Base-by-base conservation (phyloP, 2,329 filamentous ascomycete species). In the Lachnellula arida region DNA sequence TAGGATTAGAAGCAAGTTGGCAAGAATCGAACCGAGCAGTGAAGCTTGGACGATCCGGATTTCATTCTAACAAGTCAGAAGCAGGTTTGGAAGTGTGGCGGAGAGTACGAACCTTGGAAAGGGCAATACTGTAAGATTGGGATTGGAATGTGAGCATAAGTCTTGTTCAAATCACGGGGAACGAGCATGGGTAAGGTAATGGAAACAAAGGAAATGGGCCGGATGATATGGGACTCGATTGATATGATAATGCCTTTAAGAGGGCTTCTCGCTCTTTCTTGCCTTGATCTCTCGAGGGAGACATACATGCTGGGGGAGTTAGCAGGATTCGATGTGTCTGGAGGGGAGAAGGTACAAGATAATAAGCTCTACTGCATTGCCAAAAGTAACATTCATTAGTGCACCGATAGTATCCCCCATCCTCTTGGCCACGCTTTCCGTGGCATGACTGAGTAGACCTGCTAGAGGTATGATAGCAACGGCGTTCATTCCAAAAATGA, bases 21-120 rank as follows among this genome's bases (percentile, higher is more conserved):
- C 88, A 62, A 97, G 76, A 65, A 97, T 96, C 1, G 91, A 96
- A 43, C 92, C 92, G 32, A 97, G 79, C 50, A 96, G 76, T 0
- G 92, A 95, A 14, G 92, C 91, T 73, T 96, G 92, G 23, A 96
- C 92, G 63, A 96, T 93, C 58, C 89, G 85, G 59, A 96, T 94
- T 76, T 96, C 84, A 72, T 90, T 78, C 79, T 85, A 43, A 53
- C 37, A 57, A n/a, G 19, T 72, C 58, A 73, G 68, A 48, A 23
- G n/a, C 14, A 22, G 42, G 9, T 22, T 46, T 12, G 28, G 14
- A 48, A 46, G 11, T 32, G 28, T 4, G 32, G 2, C 34, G 15
- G 4, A 28, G 22, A 32, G 5, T 32, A 59, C 72, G 48, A 66
- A 82, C 81, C 74, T 91, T 90, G 64, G 85, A 82, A 28, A 92